phyloP scores from a whole-genome alignment of 768 basidiomycete species.

The Cystofilobasidium capitatum region DNA sequence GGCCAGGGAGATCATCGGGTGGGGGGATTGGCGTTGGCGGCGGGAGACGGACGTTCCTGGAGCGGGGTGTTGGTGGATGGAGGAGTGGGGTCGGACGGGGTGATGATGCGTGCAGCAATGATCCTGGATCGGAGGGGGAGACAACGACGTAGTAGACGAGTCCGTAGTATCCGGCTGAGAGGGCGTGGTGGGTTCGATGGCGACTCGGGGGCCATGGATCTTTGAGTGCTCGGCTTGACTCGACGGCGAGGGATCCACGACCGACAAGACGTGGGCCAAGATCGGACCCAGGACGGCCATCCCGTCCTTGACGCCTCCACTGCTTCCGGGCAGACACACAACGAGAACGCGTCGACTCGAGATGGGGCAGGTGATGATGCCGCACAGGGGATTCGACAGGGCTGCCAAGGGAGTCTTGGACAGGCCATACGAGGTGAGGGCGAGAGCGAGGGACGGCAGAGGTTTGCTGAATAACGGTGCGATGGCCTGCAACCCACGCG shows the following conservation, averaged over 20 bases:
- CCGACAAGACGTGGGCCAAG: conserved; percentile 25
- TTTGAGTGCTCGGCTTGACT: neutral
- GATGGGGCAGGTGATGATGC: conserved; percentile 33
- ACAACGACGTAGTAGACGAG: conserved; percentile 43
- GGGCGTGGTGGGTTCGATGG: conserved; percentile 39
- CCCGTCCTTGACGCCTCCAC: conserved; percentile 69
- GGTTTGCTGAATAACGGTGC: conserved; percentile 34
- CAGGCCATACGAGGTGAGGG: conserved; percentile 59
- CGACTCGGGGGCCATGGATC: conserved; percentile 31
- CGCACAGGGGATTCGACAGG: conserved; percentile 72
- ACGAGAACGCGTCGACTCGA: conserved; percentile 57
- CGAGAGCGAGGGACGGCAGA: conserved; percentile 60
- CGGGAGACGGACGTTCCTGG: conserved; percentile 47
- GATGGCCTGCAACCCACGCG: conserved; percentile 42
- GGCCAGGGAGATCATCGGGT: conserved; percentile 57
- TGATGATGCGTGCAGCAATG: neutral
- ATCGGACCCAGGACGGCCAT: conserved; percentile 40
- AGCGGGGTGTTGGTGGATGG: neutral
- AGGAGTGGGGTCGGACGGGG: neutral
- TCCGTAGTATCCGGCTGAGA: conserved; percentile 45
- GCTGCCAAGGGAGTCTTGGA: conserved; percentile 69
- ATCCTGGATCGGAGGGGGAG: neutral
- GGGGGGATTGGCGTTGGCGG: conserved; percentile 68
- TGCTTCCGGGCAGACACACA: conserved; percentile 72
- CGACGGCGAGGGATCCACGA: conserved; percentile 3